Conservation (phyloP, 352 stramenopile species). For the Phytopythium aichiense region DNA sequence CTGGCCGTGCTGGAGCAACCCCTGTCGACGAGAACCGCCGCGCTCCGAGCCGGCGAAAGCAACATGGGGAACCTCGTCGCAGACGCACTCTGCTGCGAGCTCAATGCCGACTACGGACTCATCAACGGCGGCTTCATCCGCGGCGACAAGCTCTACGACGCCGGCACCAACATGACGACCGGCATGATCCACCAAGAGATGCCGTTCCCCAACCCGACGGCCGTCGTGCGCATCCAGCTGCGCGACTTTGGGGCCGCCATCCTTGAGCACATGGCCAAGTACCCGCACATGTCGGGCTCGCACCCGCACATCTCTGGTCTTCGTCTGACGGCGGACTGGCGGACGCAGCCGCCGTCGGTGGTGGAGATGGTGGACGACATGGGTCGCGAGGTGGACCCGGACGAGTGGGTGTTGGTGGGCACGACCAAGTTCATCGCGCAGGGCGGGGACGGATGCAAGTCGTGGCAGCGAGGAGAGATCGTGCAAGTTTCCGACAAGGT, state of each 20-base stretch:
- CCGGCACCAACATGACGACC: slow-evolving; percentile 44
- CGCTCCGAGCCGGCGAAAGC: slow-evolving; percentile 65
- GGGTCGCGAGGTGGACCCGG: slow-evolving; percentile 30
- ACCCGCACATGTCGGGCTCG: slow-evolving; percentile 48
- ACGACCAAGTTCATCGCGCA: slow-evolving; percentile 59
- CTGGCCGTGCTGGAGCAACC: slow-evolving; percentile 43
- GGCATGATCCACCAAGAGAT: slow-evolving; percentile 64
- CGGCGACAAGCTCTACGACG: slow-evolving; percentile 55
- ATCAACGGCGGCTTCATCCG: slow-evolving; percentile 83
- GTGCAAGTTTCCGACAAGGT: no score
- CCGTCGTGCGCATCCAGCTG: slow-evolving; percentile 41
- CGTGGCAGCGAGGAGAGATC: no score
- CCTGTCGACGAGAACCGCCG: slow-evolving; percentile 69
- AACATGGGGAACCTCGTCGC: slow-evolving; percentile 78
- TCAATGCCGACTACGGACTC: slow-evolving; percentile 58
- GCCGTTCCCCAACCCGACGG: slow-evolving; percentile 54
- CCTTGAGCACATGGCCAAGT: slow-evolving; percentile 26
- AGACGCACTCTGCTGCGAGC: slow-evolving; percentile 65
- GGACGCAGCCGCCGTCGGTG: slow-evolving; percentile 14
- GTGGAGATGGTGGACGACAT: slow-evolving; percentile 26
- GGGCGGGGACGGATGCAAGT: slow-evolving; percentile 22
- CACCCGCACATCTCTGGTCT: slow-evolving; percentile 68
- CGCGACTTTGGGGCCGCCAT: no score
- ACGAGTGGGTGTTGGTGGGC: slow-evolving; percentile 37
- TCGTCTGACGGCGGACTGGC: slow-evolving; percentile 13